Percentiles rank a stretch among this genome's conserved stretches.
phyloP scores from a whole-genome alignment of 2,329 filamentous ascomycete genomes.

The Arthrocladium fulminans region DNA sequence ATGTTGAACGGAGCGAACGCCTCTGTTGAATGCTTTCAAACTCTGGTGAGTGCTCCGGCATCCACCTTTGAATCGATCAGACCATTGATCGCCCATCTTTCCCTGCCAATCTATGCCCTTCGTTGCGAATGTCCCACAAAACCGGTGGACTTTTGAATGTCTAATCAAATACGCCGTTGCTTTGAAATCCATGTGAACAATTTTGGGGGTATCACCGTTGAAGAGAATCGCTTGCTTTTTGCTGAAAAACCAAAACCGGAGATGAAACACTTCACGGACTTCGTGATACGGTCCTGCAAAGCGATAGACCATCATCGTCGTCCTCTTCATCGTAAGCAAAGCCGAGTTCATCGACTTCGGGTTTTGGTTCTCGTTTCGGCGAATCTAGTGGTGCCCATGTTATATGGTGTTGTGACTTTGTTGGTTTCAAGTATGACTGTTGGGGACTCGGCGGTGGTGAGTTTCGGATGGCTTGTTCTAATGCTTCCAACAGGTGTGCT shows the following conservation, averaged over 20 bases:
- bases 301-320: constrained; percentile 19
- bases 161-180: too few species aligned
- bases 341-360: constrained; percentile 19
- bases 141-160: too few species aligned
- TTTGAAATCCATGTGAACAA: not conserved
- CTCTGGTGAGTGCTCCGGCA: not conserved
- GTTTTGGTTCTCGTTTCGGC: constrained; percentile 5
- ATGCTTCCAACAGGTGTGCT: constrained; percentile 18
- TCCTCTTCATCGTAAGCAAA: constrained; percentile 20
- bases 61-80: not conserved
- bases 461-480: constrained; percentile 20
- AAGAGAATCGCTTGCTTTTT: not conserved
- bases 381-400: constrained; percentile 1
- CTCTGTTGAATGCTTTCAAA: not conserved
- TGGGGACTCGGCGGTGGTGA: constrained; percentile 21
- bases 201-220: constrained; percentile 5
- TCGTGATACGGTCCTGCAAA: constrained; percentile 19
- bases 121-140: too few species aligned
- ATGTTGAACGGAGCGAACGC: not conserved
- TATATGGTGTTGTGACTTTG: constrained; percentile 12
- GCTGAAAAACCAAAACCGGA: not conserved
- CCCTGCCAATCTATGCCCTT: not conserved
- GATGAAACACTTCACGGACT: constrained; percentile 5
- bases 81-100: not conserved
- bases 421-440: constrained; percentile 14